Conservation (phyloP, 352 stramenopile genomes). For the Globisporangium nodosum region DNA sequence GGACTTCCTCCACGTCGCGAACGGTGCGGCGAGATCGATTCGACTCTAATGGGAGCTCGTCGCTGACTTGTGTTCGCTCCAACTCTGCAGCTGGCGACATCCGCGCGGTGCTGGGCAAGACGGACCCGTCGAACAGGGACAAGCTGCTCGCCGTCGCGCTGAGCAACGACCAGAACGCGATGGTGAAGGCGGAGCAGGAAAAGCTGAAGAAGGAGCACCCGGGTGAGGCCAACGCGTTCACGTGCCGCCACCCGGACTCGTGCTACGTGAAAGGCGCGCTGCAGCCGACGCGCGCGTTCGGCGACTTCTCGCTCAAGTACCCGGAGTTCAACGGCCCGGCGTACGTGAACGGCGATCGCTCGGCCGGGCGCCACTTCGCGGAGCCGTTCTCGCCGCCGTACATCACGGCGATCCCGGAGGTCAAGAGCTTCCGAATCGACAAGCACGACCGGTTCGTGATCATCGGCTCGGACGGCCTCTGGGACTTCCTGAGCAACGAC, state of each 20-base stretch:
- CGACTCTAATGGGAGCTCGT: not conserved
- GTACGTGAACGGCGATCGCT: constrained; percentile 78
- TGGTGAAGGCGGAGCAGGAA: constrained; percentile 83
- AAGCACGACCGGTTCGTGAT: constrained; percentile 95
- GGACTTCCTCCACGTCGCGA: constrained; percentile 80
- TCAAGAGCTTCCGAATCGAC: constrained; percentile 55
- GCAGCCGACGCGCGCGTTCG: constrained; percentile 87
- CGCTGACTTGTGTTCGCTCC: not conserved
- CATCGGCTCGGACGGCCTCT: constrained; percentile 96
- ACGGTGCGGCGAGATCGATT: constrained; percentile 23
- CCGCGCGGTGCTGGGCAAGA: constrained; percentile 67
- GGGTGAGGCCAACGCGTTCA: constrained; percentile 86
- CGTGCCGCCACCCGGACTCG: constrained; percentile 85
- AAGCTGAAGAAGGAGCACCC: constrained; percentile 83
- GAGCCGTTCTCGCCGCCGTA: constrained; percentile 91
- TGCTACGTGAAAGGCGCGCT: constrained; percentile 93
- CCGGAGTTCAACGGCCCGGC: constrained; percentile 88
- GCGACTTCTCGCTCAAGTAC: constrained; percentile 93
- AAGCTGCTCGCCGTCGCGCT: constrained; percentile 57
- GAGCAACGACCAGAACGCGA: constrained; percentile 92
- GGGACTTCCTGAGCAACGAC: constrained; percentile 95
- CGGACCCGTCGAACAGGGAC: constrained; percentile 25
- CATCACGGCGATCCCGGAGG: constrained; percentile 87
- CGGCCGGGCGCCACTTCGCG: constrained; percentile 81
- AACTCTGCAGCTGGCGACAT: constrained; percentile 56